Base-by-base conservation (phyloP, 2,329 filamentous ascomycete genomes). In the Sclerotinia glacialis region DNA sequence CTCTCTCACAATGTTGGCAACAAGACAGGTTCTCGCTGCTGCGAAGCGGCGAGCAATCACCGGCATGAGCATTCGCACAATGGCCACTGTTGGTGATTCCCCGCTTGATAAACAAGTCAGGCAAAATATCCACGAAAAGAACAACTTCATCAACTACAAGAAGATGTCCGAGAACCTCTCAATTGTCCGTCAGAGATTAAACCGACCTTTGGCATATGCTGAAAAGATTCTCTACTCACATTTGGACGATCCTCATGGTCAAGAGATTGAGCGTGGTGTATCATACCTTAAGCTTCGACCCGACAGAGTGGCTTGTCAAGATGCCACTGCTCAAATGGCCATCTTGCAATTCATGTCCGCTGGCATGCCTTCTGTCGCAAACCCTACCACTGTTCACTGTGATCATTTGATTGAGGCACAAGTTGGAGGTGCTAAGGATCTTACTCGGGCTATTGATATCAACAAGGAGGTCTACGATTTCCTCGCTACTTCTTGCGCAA, bases 391-490 rank as follows among this genome's bases (percentile, higher is more conserved):
- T 60, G 94, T 99, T 71, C 95, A 99, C 87, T 98, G 95, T 79
- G 95, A 99, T 81, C 95, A 99, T 83, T 88, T 99, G 85, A 99
- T 99, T 80, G 94, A 98, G 85, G 95, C 94, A 69, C 94, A 98
- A 82, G 79, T 94, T 76, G 95, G 95, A 78, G 93, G 93, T 75
- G 87, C 85, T 71, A 95, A 97, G 87, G 95, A 99, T 90, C 84
- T 98, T 80, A 90, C 87, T 69, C 88, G 94, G 77, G 95, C 95
- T 75, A 84, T 94, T 77, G 86, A 88, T 74, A 97, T 97, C 83
- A 98, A 98, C 89, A 96, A 96, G 86, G 94, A 98, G 82, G 95
- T 99, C 74, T 99, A 98, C 83, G 91, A 98, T 82, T 99, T 99
- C 86, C 83, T 99, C 78, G 87, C 93, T 69, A 89, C 89, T 71